These are phyloP conservation scores for Acacia crassicarpa DNA, from an alignment of 306 rosid genomes.

Conservation along the genomic window DNA sequence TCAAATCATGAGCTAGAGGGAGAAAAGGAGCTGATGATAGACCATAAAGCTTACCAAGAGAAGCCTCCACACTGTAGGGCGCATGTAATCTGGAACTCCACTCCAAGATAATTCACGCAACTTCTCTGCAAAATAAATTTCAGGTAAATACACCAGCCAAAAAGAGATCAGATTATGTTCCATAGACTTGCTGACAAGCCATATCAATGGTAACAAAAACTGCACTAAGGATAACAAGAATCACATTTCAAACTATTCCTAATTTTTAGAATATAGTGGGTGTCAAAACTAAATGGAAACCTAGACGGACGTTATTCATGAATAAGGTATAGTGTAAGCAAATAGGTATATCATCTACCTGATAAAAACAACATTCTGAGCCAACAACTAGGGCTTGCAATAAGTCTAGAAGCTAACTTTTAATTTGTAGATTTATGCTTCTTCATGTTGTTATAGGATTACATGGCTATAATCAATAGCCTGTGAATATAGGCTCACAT, in stretches of 20 bases:
- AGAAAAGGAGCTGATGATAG: constrained; percentile 20
- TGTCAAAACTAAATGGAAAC: not conserved
- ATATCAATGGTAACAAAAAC: not conserved
- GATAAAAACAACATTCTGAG: not conserved
- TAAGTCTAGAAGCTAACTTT: not conserved
- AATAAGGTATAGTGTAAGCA: not conserved
- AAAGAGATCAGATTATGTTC: not conserved
- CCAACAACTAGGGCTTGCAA: not conserved
- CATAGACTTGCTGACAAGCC: not conserved
- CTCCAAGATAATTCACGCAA: constrained; percentile 92
- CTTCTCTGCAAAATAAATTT: constrained; percentile 54
- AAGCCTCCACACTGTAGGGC: constrained; percentile 83
- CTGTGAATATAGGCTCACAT: not conserved
- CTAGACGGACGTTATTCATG: not conserved
- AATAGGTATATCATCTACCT: not conserved
- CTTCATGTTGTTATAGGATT: not conserved
- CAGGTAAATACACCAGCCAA: constrained; percentile 3
- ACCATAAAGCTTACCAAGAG: constrained; percentile 63
- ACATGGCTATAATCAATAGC: no score
- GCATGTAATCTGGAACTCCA: constrained; percentile 81
- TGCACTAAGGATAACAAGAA: not conserved
- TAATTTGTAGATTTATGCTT: not conserved
- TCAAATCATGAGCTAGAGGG: constrained; percentile 11
- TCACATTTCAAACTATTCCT: not conserved
- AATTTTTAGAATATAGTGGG: not conserved